These are phyloP conservation scores for Coemansia sp. DNA, from an alignment of 192 early-diverging fungal species.

Conservation along the genomic window DNA sequence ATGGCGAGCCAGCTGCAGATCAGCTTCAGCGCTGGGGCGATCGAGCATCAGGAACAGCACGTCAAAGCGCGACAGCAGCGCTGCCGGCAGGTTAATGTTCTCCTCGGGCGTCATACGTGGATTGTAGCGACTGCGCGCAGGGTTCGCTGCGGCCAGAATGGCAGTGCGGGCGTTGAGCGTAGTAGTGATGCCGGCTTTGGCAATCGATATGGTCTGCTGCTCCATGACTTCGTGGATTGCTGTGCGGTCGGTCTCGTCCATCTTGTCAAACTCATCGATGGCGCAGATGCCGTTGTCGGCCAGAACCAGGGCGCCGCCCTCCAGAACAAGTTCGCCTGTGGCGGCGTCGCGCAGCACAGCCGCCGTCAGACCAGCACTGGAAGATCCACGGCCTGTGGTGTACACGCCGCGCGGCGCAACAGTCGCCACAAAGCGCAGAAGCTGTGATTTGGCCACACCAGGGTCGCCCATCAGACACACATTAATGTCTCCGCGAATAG, in stretches of 20 bases:
- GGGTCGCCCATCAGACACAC: slow-evolving; percentile 98
- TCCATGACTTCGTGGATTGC: slow-evolving; percentile 99
- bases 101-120: slow-evolving; percentile 80
- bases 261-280: slow-evolving; percentile 99
- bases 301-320: slow-evolving; percentile 95
- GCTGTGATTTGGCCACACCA: slow-evolving; percentile 96
- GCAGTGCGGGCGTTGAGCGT: slow-evolving; percentile 94
- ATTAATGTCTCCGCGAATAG: slow-evolving; percentile 96
- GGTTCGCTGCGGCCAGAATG: slow-evolving; percentile 96
- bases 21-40: slow-evolving; percentile 73
- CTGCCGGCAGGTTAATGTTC: slow-evolving; percentile 97
- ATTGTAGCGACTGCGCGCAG: slow-evolving; percentile 94
- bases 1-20: slow-evolving; percentile 79
- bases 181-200: slow-evolving; percentile 97
- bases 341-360: slow-evolving; percentile 89
- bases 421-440: slow-evolving; percentile 90
- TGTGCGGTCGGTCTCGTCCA: slow-evolving; percentile 94
- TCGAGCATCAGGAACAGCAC: slow-evolving; percentile 89
- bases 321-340: slow-evolving; percentile 94
- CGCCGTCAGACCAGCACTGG: slow-evolving; percentile 95
- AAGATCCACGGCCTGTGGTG: slow-evolving; percentile 93
- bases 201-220: slow-evolving; percentile 97
- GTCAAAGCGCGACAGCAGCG: slow-evolving; percentile 90
- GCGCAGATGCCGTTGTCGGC: slow-evolving; percentile 98
- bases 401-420: slow-evolving; percentile 94